Evolutionary conservation across 2,329 filamentous ascomycete genomes (phyloP).

Genomic region (Rhynchosporium agropyri): DNA sequence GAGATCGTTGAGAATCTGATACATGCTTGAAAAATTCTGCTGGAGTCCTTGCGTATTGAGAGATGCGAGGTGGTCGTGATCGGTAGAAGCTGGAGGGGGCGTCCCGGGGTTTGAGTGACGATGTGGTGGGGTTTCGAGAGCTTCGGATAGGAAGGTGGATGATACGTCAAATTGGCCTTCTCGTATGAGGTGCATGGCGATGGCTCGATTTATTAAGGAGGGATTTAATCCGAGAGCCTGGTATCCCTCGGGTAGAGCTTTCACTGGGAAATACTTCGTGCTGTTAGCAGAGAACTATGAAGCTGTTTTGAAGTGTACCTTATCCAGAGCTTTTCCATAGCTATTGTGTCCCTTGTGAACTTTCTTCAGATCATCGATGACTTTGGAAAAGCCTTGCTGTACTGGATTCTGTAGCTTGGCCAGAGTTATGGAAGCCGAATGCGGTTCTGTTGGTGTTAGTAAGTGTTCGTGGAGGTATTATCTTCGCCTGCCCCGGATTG

Average conservation of each 20-base stretch:
- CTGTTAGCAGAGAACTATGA: conserved; percentile 18
- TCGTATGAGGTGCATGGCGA: conserved; percentile 93
- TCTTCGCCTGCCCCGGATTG: conserved; percentile 13
- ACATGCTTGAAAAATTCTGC: conserved; percentile 85
- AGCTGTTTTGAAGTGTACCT: conserved; percentile 51
- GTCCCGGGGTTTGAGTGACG: conserved; percentile 42
- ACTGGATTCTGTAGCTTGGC: conserved; percentile 85
- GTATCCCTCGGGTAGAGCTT: conserved; percentile 74
- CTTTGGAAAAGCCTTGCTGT: conserved; percentile 76
- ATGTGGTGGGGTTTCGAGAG: conserved; percentile 50
- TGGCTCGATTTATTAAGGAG: conserved; percentile 83
- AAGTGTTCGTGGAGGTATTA: conserved; percentile 11
- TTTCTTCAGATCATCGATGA: conserved; percentile 80
- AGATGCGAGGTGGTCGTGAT: conserved; percentile 51
- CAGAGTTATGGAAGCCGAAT: conserved; percentile 71
- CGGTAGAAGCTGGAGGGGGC: conserved; percentile 41
- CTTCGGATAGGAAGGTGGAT: conserved; percentile 80
- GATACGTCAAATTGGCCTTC: conserved; percentile 93
- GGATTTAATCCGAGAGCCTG: conserved; percentile 78
- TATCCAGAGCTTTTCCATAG: conserved; percentile 84
- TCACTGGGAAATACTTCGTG: conserved; percentile 44
- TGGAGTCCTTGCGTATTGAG: conserved; percentile 71
- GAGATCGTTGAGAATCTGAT: conserved; percentile 79
- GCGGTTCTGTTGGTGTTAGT: conserved; percentile 56
- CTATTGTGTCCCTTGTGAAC: conserved; percentile 80